A percentile compares a stretch with the other conserved stretches of the same genome.
Evolutionary conservation across 2,329 filamentous ascomycete genomes (phyloP).

Genomic region (Reticulascus tulasneorum): DNA sequence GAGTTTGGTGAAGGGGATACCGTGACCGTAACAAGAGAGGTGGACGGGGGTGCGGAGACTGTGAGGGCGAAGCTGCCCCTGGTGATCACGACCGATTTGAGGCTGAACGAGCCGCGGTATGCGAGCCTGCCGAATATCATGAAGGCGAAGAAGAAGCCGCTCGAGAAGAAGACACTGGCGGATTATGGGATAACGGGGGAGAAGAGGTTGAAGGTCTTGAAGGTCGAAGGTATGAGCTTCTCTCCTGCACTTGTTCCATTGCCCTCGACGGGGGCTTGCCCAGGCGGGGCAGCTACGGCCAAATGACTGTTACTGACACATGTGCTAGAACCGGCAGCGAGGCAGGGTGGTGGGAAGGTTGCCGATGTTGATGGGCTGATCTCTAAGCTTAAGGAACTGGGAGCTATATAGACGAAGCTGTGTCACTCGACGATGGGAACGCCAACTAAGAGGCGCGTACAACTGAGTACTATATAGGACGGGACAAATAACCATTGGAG

Average conservation of each 20-base stretch:
- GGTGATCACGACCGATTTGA: slow-evolving; percentile 90
- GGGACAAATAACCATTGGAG: too few relatives aligned
- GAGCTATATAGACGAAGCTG: too few relatives aligned
- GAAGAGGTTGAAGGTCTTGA: slow-evolving; percentile 80
- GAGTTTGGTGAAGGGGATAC: slow-evolving; percentile 66
- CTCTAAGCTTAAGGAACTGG: slow-evolving; percentile 89
- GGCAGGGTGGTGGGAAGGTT: slow-evolving; percentile 94
- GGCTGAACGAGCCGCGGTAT: slow-evolving; percentile 92
- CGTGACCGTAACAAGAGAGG: slow-evolving; percentile 81
- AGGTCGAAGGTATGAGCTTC: slow-evolving; percentile 63
- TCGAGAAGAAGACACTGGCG: slow-evolving; percentile 83
- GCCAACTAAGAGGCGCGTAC: too few relatives aligned
- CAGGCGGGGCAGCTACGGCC: background rate
- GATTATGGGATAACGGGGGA: slow-evolving; percentile 76
- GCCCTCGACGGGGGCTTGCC: too few relatives aligned
- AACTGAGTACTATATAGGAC: too few relatives aligned
- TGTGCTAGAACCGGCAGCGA: slow-evolving; percentile 71
- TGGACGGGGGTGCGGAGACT: slow-evolving; percentile 93
- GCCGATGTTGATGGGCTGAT: slow-evolving; percentile 96
- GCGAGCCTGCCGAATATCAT: slow-evolving; percentile 97
- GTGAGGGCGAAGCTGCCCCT: slow-evolving; percentile 81
- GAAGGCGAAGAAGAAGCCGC: slow-evolving; percentile 99
- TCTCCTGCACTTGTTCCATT: background rate
- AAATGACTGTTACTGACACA: slow-evolving; percentile 1
- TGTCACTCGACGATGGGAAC: too few relatives aligned